These are phyloP conservation scores for Gossypium schwendimanii DNA, from an alignment of 441 rosid species.

Conservation along the genomic window DNA sequence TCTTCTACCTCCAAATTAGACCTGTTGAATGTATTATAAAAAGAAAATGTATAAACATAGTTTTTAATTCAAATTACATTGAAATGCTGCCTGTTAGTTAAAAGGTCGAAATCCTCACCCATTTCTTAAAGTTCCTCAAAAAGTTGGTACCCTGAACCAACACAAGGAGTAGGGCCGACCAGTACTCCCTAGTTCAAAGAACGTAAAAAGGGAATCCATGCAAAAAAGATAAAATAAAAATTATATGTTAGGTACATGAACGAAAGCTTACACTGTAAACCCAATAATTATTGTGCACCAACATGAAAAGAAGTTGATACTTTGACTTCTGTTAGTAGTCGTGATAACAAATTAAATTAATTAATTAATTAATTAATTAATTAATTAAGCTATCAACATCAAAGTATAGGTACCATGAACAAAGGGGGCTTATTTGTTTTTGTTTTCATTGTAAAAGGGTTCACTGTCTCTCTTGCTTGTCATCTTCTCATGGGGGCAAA, in stretches of 20 bases:
- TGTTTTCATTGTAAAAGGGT: background rate
- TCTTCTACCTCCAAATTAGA: too few relatives aligned
- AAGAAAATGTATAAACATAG: background rate
- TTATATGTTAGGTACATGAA: background rate
- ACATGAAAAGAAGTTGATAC: background rate
- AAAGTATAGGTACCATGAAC: background rate
- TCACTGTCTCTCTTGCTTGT: background rate
- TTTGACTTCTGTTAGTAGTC: background rate
- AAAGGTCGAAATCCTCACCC: background rate
- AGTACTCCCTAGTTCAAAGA: conserved; percentile 2
- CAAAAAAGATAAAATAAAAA: background rate
- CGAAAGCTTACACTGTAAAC: background rate
- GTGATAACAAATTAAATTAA: background rate
- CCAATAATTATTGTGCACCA: background rate
- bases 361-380: too few relatives aligned
- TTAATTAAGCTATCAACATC: background rate
- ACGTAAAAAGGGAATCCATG: conserved; percentile 7
- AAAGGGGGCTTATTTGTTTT: background rate
- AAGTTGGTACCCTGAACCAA: background rate
- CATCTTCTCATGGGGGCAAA: background rate
- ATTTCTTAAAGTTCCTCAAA: background rate
- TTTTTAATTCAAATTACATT: background rate
- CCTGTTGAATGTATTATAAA: background rate
- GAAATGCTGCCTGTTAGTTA: background rate
- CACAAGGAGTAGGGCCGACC: background rate